Evolutionary conservation across 2,329 filamentous ascomycete species (phyloP), one percentile per base, ranked within the genome.

Genomic region (Zopfia rhizophila): DNA sequence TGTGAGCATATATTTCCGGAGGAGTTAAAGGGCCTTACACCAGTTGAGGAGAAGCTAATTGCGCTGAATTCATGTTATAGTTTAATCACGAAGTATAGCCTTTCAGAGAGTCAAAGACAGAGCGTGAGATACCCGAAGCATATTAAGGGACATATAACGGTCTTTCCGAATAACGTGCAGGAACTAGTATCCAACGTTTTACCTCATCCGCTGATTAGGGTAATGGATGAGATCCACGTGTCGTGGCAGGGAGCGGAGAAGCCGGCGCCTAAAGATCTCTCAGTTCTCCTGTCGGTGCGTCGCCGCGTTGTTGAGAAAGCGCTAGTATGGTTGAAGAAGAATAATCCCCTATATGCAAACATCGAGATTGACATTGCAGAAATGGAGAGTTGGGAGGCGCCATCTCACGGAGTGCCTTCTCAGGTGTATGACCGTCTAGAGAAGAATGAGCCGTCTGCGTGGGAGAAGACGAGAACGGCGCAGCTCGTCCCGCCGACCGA

Each of bases 31-130:
- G 39, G 23, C 16, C 23, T 43, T 10, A 24, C 39, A 7, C 39
- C 29, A 4, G 23, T 43, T 5, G 39, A 43, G 21, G 39, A 43
- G 39, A 43, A 43, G 29, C 29, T 43, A 2, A 43, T 36, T 24
- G 39, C 39, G 14, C 39, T 43, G 12, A 43, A 43, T 23, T 27
- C 30, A 10, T 43, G 19, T 35, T 43, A 43, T 28, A 22, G 37
- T 16, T 43, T 43, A 13, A 43, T 43, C 13, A 43, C 39, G 17
- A 43, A 43, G 37, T 39, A 39, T 29, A 39, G 14, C 13, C n/a
- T 39, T 16, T 28, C 23, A 28, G 14, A 39, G 14, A 13, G 39
- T 16, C n/a, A 25, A 10, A n/a, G 29, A 28, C 12, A 43, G 39
- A 35, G 39, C 21, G 13, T 17, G 11, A 43, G 7, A 22, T 43